Base-by-base conservation (phyloP, 2,329 filamentous ascomycete genomes). In the Zalaria sp. region DNA sequence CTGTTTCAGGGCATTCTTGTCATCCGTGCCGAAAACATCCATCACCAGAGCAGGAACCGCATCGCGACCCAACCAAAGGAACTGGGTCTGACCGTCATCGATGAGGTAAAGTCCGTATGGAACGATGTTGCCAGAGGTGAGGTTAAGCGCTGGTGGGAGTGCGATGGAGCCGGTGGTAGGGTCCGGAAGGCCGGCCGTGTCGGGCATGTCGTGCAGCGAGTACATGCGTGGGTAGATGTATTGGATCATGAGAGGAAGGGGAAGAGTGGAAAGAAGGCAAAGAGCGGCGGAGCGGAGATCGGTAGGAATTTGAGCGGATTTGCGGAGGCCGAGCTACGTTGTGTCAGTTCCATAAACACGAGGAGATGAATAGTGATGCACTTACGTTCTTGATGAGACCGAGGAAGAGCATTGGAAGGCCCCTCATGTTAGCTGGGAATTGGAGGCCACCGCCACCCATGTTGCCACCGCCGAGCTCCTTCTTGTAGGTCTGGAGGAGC, bases 41-140 rank as follows among this genome's bases (percentile, higher is more conserved):
- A 73, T 64, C 34, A 96, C 69, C 28, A 98, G 73, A 57, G 93
- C 86, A 1, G 87, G 86, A 27, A 98, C 86, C 1, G 89, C 82
- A 51, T 98, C 89, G 31, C 88, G 79, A 9, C 91, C 91, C 18
- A 96, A 74, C 91, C 91, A 98, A 38, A 98, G 66, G 72, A 98
- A 98, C 60, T 98, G 91, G 4, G 86, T 95, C 63, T 95, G 89
- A 3, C 88, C 88, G 56, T 98, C 91, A 54, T 98, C 91, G 53
- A 98, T 91, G 44, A 98, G 74, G 62, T 98, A 98, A 11, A 98
- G 68, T 27, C 91, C 91, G 57, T 93, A 94, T 1, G 87, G 76
- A 3, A 86, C 84, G 39, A 98, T 75, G 37, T 83, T 77, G 60
- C 89, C 86, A 1, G 88, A 94, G 3, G 86, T 87, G 44, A 96